These are phyloP conservation scores for Isabelozyma heimii DNA, from an alignment of 805 yeast species.

Conservation along the genomic window DNA sequence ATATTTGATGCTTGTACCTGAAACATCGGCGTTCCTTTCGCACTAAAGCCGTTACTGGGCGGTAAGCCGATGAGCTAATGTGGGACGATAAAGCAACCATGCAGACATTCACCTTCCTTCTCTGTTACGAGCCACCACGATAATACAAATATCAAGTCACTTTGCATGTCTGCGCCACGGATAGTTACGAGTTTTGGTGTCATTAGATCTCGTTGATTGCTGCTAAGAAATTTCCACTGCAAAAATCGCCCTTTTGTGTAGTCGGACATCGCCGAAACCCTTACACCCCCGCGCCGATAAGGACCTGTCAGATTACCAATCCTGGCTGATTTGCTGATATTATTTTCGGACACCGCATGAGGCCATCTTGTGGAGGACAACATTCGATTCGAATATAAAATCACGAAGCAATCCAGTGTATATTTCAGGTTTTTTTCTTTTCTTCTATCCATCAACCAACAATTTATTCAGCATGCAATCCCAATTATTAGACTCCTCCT, in stretches of 20 bases:
- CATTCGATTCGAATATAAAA: no score
- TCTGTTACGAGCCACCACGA: no score
- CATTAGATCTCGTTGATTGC: no score
- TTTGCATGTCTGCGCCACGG: no score
- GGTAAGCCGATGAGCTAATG: background rate
- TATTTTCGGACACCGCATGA: background rate
- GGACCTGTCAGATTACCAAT: background rate
- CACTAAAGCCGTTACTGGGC: background rate
- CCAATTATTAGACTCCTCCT: slow-evolving; percentile 50
- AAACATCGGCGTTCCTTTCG: background rate
- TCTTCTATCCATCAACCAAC: background rate
- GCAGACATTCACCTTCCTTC: no score
- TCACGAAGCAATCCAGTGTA: background rate
- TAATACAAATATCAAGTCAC: no score
- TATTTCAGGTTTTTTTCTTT: background rate
- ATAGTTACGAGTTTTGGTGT: no score
- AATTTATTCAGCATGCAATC: slow-evolving; percentile 4
- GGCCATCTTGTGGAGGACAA: background rate
- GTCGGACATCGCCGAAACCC: background rate
- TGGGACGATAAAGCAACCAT: background rate
- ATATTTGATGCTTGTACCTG: background rate
- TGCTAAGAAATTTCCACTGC: no score
- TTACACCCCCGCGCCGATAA: background rate
- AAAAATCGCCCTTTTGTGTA: background rate
- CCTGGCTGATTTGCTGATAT: background rate